phyloP scores from a whole-genome alignment of 2,329 filamentous ascomycete species.

The Dactylonectria macrodidyma region DNA sequence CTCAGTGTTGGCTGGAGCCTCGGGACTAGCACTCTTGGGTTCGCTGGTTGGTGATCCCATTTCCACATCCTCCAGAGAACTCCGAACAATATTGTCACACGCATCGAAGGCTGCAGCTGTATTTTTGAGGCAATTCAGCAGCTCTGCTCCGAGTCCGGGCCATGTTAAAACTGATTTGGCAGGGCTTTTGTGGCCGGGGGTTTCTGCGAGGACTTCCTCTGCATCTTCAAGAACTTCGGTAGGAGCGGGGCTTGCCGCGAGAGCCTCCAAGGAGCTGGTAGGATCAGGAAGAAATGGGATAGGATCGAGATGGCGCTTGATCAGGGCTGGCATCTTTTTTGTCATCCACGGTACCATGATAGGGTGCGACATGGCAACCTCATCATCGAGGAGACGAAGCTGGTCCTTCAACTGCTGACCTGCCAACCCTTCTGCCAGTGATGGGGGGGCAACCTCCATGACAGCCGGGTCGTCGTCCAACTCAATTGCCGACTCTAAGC shows the following conservation, averaged over 20 bases:
- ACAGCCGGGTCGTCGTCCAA: conserved; percentile 77
- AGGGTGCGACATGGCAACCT: conserved; percentile 72
- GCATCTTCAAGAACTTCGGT: conserved; percentile 32
- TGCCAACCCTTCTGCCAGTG: conserved; percentile 74
- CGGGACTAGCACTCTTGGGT: conserved; percentile 32
- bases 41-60: conserved; percentile 41
- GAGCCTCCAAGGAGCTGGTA: conserved; percentile 56
- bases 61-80: conserved; percentile 44
- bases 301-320: conserved; percentile 72
- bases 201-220: conserved; percentile 39
- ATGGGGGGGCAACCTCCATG: conserved; percentile 73
- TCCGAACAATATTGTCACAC: conserved; percentile 49
- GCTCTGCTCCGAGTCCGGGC: conserved; percentile 52
- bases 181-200: conserved; percentile 29
- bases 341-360: conserved; percentile 71
- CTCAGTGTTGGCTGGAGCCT: conserved; percentile 25
- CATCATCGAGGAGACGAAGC: conserved; percentile 67
- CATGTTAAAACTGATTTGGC: conserved; percentile 48
- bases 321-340: conserved; percentile 64
- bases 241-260: conserved; percentile 36
- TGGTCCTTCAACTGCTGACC: conserved; percentile 73
- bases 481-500: conserved; percentile 76
- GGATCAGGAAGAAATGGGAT: conserved; percentile 74
- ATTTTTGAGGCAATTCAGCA: conserved; percentile 52
- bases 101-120: conserved; percentile 47